Base-by-base conservation (phyloP, 176 grass and related monocot species). In the Bonia amplexicaulis region DNA sequence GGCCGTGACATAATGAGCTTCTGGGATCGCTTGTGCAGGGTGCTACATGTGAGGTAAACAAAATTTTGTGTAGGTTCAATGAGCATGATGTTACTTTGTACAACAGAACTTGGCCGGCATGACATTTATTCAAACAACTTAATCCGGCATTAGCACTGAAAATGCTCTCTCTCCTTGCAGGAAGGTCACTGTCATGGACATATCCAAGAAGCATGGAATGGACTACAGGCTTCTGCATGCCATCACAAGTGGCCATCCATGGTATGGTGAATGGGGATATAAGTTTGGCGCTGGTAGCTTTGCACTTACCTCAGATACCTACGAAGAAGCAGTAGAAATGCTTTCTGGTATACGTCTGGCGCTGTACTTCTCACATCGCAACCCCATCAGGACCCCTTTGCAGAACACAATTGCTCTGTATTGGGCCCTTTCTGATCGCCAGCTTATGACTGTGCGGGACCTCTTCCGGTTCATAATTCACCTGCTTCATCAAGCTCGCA, bases 211-310 rank as follows among this genome's bases (percentile, higher is more conserved):
- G 83, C 37, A 96, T 63, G 89, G 91, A 77, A 99, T 99, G 96
- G 93, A 95, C 35, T 99, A 99, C 54, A 89, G 96, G 11, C 89
- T 99, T 51, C 84, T 99, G 9, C 93, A 99, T 41, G 90, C 90
- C 13, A 89, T 99, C 73, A 99, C 84, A 26, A 84, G 22, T 66
- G 96, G 93, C 12, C 91, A 92, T 82, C 86, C 96, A 2, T 99
- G 96, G 96, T 99, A 99, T 5, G 96, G 96, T 7, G 88, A 96
- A 61, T 99, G 96, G 96, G 96, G 96, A 26, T 99, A 99, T 64
- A 91, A 91, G 71, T 99, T 99, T 17, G 96, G 96, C 4, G 91
- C 96, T 25, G 96, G 96, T 55, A 96, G 96, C 80, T 99, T 92
- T 82, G 93, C 87, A 25, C 91, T 94, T 13, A 94, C 88, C 53